Evolutionary conservation across 371 early-diverging fungal genomes (phyloP).

Genomic region (Mucor racemosus): DNA sequence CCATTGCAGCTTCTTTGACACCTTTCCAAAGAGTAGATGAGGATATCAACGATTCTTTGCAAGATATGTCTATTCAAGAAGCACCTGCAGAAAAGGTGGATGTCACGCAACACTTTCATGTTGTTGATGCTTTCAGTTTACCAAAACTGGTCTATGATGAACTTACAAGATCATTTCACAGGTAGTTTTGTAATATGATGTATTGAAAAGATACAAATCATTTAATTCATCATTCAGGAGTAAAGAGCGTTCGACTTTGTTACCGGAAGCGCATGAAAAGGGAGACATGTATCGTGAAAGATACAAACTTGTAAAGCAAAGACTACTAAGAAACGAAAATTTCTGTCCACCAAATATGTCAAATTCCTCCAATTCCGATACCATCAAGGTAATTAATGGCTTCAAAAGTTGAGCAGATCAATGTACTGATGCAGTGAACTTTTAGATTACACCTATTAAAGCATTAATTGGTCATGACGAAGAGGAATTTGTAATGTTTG

Average conservation of each 20-base stretch:
- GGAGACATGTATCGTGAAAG: conserved; percentile 75
- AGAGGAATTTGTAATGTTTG: conserved; percentile 78
- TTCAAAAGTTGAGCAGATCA: background rate
- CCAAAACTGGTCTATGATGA: conserved; percentile 73
- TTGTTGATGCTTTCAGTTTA: conserved; percentile 76
- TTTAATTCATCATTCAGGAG: conserved; percentile 18
- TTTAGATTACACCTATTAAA: conserved; percentile 81
- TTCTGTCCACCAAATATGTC: conserved; percentile 64
- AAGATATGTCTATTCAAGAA: conserved; percentile 39
- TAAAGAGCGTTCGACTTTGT: conserved; percentile 36
- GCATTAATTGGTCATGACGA: conserved; percentile 79
- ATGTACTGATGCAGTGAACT: background rate
- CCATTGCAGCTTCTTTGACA: conserved; percentile 26
- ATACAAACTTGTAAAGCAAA: conserved; percentile 76
- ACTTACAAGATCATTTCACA: conserved; percentile 66
- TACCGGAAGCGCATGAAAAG: conserved; percentile 69
- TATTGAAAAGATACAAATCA: background rate
- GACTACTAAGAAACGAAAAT: conserved; percentile 80
- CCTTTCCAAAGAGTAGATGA: conserved; percentile 33
- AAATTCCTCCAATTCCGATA: background rate
- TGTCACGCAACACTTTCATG: conserved; percentile 67
- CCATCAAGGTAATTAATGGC: conserved; percentile 34
- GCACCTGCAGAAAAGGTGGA: conserved; percentile 47
- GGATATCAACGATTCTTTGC: conserved; percentile 35
- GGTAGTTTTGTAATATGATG: conserved; percentile 22